A percentile compares a stretch with the other conserved stretches of the same genome.
These are phyloP conservation scores for Geosmithia putterillii DNA, from an alignment of 2,329 filamentous ascomycete species.

Conservation along the genomic window DNA sequence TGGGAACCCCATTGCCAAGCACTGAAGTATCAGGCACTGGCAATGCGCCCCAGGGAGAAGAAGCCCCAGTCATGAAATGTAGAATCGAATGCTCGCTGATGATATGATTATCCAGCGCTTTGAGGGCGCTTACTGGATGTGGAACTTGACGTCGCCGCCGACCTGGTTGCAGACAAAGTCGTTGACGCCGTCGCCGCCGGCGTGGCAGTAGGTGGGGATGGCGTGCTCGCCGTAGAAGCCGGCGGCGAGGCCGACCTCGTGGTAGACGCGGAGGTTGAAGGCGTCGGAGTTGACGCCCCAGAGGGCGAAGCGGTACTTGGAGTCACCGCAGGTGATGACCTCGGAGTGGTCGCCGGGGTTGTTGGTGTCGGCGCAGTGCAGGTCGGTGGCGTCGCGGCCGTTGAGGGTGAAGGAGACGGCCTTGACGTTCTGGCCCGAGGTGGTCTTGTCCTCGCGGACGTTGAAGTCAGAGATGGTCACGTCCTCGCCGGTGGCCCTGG, in stretches of 20 bases:
- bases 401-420: constrained; percentile 9
- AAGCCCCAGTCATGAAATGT: no score
- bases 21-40: no score
- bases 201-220: constrained; percentile 9
- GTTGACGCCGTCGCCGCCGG: constrained; percentile 6
- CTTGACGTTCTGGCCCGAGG: constrained; percentile 3
- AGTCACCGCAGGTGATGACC: constrained; percentile 11
- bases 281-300: constrained; percentile 4
- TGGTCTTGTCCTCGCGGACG: constrained; percentile 8
- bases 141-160: no score
- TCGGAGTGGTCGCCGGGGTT: constrained; percentile 8
- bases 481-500: constrained; percentile 8
- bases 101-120: no score
- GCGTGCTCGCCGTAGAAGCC: constrained; percentile 8
- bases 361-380: constrained; percentile 5
- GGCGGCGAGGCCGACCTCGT: constrained; percentile 8
- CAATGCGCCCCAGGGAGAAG: no score
- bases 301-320: constrained; percentile 15
- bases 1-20: no score
- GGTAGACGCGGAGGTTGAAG: constrained; percentile 10
- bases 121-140: no score
- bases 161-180: constrained; percentile 9
- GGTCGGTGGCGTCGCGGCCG: constrained; percentile 7
- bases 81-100: no score
- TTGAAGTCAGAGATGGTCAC: constrained; percentile 10